phyloP scores from a whole-genome alignment of 116 monocot genomes.

The Posidonia oceanica region DNA sequence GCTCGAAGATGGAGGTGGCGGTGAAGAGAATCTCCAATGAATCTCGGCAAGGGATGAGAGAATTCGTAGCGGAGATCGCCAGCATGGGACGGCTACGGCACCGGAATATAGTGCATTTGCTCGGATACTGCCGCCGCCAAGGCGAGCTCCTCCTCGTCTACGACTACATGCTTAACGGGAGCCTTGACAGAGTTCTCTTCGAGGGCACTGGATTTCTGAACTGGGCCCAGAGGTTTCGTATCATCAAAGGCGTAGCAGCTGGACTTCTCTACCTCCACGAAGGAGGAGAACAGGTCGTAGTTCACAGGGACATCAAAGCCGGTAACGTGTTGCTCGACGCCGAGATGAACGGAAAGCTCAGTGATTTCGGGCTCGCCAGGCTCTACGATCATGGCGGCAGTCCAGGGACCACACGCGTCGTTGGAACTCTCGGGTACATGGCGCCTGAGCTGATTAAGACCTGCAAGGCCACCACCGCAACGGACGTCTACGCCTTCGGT shows the following conservation, averaged over 20 bases:
- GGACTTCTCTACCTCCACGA: slow-evolving; percentile 20
- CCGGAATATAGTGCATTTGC: too few relatives aligned
- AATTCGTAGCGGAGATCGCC: too few relatives aligned
- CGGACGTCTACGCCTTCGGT: slow-evolving; percentile 3
- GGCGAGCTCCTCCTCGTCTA: too few relatives aligned
- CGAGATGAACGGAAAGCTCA: slow-evolving; percentile 1
- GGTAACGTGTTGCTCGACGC: slow-evolving; percentile 9
- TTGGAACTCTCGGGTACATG: not conserved
- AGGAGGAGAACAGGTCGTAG: slow-evolving; percentile 13
- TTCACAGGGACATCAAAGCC: slow-evolving; percentile 21
- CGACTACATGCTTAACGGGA: too few relatives aligned
- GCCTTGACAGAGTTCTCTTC: too few relatives aligned
- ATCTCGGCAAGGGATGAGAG: too few relatives aligned
- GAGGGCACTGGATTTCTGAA: too few relatives aligned
- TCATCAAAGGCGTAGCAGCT: slow-evolving; percentile 1
- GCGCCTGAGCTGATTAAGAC: not conserved
- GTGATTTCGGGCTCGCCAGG: slow-evolving; percentile 9
- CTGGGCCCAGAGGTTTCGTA: slow-evolving; percentile 4
- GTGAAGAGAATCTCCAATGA: too few relatives aligned
- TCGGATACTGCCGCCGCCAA: too few relatives aligned
- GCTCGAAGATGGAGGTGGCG: too few relatives aligned
- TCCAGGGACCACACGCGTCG: not conserved
- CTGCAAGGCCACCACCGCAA: not conserved
- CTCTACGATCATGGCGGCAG: slow-evolving; percentile 2
- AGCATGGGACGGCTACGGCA: too few relatives aligned